Evolutionary conservation across 768 basidiomycete genomes (phyloP), one percentile per base, ranked within the genome.

Genomic region (Tulasnella sp.): DNA sequence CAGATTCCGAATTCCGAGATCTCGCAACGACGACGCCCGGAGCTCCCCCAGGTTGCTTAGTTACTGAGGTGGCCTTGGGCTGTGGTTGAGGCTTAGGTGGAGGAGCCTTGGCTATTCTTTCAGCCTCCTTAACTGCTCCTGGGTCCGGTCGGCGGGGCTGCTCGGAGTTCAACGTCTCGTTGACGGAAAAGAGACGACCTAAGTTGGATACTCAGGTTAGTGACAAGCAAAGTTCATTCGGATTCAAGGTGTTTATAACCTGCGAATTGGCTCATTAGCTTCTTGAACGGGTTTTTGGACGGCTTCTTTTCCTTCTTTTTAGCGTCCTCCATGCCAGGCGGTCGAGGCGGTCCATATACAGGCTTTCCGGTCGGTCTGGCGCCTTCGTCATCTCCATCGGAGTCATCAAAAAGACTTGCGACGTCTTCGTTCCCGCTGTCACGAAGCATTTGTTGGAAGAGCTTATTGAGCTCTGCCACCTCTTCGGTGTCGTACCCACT

Each of bases 191-290:
- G 7, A 80, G 76, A 24, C 81, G 81, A 31, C 81, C 81, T 82
- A 46, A 24, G 34, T 2, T 24, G 28, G 28, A 22, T 9, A n/a
- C 4, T 34, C 5, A 54, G n/a, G 5, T 54, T 3, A 54, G 54
- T 1, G 22, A 22, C 6, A n/a, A 5, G 5, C 54, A 54, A 7
- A 8, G 20, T 1, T 34, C 24, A 5, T 48, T 11, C 22, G 14
- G 1, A 48, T 40, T 28, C 14, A 80, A 20, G 8, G 40, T 60
- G 0, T 44, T 78, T 64, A 9, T 18, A 78, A 92, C 94, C 94
- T 90, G 92, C 89, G 80, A 96, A 84, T 20, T 93, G 92, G 48
- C 92, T 92, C 82, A 96, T 87, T 48, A 95, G 85, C 84, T 92
- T 94, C 83, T 95, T 85, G 85, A 96, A 95, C 0, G 94, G 93